A percentile compares a stretch with the other conserved stretches of the same genome.
Evolutionary conservation across 2,329 filamentous ascomycete genomes (phyloP).

Genomic region (Diaporthe ilicicola): DNA sequence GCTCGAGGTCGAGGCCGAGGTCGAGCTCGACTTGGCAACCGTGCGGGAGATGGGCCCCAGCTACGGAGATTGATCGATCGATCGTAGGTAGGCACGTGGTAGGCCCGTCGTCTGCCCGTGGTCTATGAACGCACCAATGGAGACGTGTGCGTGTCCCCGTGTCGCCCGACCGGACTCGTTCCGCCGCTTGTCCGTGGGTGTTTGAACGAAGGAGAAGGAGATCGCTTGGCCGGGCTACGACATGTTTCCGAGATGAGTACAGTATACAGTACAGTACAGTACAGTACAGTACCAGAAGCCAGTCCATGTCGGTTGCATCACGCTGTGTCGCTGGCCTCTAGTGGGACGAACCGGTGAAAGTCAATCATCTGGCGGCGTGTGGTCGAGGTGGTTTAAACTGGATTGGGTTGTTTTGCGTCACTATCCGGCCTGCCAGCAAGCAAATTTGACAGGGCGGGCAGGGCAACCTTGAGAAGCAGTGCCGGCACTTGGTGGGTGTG

Average conservation of each 20-base stretch:
- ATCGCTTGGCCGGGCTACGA: neutral
- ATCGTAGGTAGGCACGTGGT: too few relatives aligned
- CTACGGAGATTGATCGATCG: too few relatives aligned
- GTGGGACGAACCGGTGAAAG: slow-evolving; percentile 17
- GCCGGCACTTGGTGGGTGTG: neutral
- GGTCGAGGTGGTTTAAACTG: neutral
- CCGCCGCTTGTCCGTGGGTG: neutral
- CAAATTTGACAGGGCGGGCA: neutral
- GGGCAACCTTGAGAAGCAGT: slow-evolving; percentile 6
- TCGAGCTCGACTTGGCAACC: neutral
- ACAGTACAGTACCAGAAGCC: too few relatives aligned
- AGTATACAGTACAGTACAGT: too few relatives aligned
- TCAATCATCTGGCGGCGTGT: neutral
- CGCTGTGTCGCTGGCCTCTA: neutral
- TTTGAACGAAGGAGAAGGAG: neutral
- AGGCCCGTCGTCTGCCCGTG: too few relatives aligned
- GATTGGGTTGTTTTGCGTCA: slow-evolving; percentile 18
- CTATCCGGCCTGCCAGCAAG: slow-evolving; percentile 1
- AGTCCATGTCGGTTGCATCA: neutral
- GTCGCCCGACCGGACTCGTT: neutral
- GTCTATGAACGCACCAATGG: too few relatives aligned
- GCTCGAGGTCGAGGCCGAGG: neutral
- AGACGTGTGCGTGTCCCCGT: neutral
- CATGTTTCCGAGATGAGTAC: neutral
- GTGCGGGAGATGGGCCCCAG: neutral